These are phyloP conservation scores for Colletotrichum tropicicola DNA, from an alignment of 2,329 filamentous ascomycete genomes.

Conservation along the genomic window DNA sequence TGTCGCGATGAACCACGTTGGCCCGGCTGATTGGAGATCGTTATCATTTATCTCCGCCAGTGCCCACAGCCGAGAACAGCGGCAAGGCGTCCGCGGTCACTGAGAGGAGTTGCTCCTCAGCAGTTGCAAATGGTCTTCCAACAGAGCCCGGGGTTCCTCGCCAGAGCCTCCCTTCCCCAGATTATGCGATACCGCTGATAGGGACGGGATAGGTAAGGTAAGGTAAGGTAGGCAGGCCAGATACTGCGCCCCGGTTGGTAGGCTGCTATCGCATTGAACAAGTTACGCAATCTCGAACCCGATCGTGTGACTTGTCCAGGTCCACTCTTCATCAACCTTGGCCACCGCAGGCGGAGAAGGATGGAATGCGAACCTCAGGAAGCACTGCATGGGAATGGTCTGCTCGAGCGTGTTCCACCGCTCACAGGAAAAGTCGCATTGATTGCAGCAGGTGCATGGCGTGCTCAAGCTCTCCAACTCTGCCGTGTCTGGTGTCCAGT, in stretches of 20 bases:
- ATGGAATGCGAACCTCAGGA: slow-evolving; percentile 8
- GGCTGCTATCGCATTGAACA: slow-evolving; percentile 24
- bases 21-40: slow-evolving; percentile 1
- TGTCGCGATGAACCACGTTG: not conserved
- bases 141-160: slow-evolving; percentile 12
- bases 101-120: not conserved
- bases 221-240: no score
- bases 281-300: slow-evolving; percentile 21
- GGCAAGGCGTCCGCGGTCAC: no score
- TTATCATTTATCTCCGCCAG: not conserved
- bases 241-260: slow-evolving; percentile 7
- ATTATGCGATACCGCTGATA: slow-evolving; percentile 21
- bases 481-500: not conserved
- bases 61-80: not conserved
- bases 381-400: slow-evolving; percentile 9
- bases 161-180: slow-evolving; percentile 19
- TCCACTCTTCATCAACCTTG: slow-evolving; percentile 17
- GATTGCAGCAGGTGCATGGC: slow-evolving; percentile 14
- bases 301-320: slow-evolving; percentile 24
- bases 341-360: not conserved
- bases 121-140: slow-evolving; percentile 9
- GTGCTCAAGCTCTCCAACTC: slow-evolving; percentile 4
- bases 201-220: not conserved
- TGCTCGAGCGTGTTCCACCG: slow-evolving; percentile 24
- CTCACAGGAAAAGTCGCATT: slow-evolving; percentile 1